phyloP scores from a whole-genome alignment of 164 flowering plant genomes.

The Chloranthus sessilifolius region DNA sequence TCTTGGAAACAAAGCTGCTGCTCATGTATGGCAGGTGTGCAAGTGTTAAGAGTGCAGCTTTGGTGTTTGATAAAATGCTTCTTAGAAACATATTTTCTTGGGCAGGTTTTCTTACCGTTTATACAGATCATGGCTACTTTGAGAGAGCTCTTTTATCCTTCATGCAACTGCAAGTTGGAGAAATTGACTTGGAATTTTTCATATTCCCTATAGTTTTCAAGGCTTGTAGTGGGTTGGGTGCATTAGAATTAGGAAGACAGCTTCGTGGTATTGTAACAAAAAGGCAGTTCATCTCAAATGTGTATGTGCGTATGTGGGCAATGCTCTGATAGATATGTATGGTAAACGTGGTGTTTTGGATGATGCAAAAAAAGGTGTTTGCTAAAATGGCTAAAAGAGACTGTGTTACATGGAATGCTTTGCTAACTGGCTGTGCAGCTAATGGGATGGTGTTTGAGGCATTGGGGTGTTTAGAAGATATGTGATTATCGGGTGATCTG shows the following conservation, averaged over 20 bases:
- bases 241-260: slow-evolving; percentile 48
- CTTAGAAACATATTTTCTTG: slow-evolving; percentile 56
- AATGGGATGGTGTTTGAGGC: slow-evolving; percentile 65
- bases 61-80: slow-evolving; percentile 61
- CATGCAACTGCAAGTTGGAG: slow-evolving; percentile 28
- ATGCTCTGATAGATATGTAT: slow-evolving; percentile 72
- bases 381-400: slow-evolving; percentile 36
- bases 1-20: slow-evolving; percentile 50
- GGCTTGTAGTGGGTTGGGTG: slow-evolving; percentile 45
- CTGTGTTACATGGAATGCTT: slow-evolving; percentile 68
- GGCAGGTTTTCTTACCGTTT: slow-evolving; percentile 40
- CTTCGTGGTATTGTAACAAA: slow-evolving; percentile 61
- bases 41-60: slow-evolving; percentile 30
- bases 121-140: slow-evolving; percentile 34
- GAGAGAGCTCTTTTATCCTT: slow-evolving; percentile 39
- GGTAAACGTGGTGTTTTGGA: slow-evolving; percentile 62
- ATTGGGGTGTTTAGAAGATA: slow-evolving; percentile 37
- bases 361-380: slow-evolving; percentile 47
- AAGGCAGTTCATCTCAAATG: slow-evolving; percentile 30
- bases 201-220: slow-evolving; percentile 55
- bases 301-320: slow-evolving; percentile 67
- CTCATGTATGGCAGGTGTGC: slow-evolving; percentile 53
- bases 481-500: slow-evolving; percentile 25
- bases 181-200: slow-evolving; percentile 45
- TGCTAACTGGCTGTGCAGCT: slow-evolving; percentile 47